Evolutionary conservation across 2,329 filamentous ascomycete genomes (phyloP).

Genomic region (Penicillium sclerotiorum): DNA sequence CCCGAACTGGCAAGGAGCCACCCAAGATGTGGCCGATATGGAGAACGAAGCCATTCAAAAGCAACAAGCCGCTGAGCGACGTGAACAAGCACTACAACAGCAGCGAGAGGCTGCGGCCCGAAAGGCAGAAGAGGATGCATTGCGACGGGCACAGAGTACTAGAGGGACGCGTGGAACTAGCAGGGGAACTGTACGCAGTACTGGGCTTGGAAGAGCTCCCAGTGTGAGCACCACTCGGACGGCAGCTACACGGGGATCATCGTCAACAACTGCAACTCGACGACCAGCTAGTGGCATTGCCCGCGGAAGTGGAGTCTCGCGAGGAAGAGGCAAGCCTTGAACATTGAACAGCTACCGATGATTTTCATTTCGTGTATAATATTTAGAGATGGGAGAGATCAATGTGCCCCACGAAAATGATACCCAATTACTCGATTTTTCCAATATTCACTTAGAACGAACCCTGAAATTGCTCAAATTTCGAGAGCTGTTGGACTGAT

Average conservation of each 20-base stretch:
- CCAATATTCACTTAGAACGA: no score
- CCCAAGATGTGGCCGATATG: conserved; percentile 80
- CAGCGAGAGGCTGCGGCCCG: conserved; percentile 68
- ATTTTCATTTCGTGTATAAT: conserved; percentile 1
- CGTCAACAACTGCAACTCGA: conserved; percentile 37
- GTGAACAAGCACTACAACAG: conserved; percentile 76
- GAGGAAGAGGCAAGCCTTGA: conserved; percentile 37
- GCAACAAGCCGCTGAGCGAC: conserved; percentile 76
- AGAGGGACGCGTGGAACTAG: conserved; percentile 37
- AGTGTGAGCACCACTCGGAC: conserved; percentile 35
- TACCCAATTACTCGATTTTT: conserved; percentile 23
- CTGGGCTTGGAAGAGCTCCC: conserved; percentile 39
- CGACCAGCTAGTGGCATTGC: conserved; percentile 44
- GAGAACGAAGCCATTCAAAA: conserved; percentile 76
- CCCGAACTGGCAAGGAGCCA: conserved; percentile 85
- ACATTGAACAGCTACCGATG: no score
- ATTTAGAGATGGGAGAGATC: not conserved
- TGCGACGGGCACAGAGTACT: conserved; percentile 38
- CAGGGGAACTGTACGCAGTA: conserved; percentile 37
- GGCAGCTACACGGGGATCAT: conserved; percentile 32
- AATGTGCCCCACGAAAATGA: conserved; percentile 24
- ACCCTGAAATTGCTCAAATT: no score
- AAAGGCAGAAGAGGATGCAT: conserved; percentile 54
- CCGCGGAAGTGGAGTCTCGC: conserved; percentile 39
- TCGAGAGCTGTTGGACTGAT: no score